Base-by-base conservation (phyloP, 768 basidiomycete species). In the Naematelia encephala region DNA sequence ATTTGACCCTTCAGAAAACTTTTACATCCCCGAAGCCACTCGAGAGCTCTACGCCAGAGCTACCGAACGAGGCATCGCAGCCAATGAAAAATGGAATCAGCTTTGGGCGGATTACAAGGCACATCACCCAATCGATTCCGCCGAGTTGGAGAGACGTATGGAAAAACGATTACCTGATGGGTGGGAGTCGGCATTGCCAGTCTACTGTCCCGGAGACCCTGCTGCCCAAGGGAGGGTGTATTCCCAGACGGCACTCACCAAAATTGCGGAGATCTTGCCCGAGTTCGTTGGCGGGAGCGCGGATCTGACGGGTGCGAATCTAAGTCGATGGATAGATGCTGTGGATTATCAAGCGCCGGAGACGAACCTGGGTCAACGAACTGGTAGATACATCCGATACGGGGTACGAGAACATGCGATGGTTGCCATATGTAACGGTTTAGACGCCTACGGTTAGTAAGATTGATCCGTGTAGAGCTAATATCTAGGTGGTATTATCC, bases 381-480 rank as follows among this genome's bases (percentile, higher is more conserved):
- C 85, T 57, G 93, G 93, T 54, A 88, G 86, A 48, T 96, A 97
- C 78, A 85, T 97, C 76, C 88, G 92, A 56, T 97, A 88, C 80
- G 93, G 93, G 84, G 91, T 97, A 58, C 89, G 93, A 79, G 93
- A 97, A 78, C 93, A 97, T 78, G 93, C 82, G 66, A 97, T 96
- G 92, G 89, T 88, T 69, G 93, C 92, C 56, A 91, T 97, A 70
- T 90, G 87, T 66, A 96, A 96, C 77, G 92, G 92, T 75, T 77
- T 93, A 61, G 78, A 82, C 61, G 92, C 91, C 1, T 97, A 96
- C 78, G 92, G 92, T n/a, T n/a, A n/a, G n/a, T n/a, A n/a, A n/a
- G n/a, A n/a, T n/a, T n/a, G n/a, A n/a, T n/a, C n/a, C n/a, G n/a
- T n/a, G n/a, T n/a, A n/a, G n/a, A n/a, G n/a, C n/a, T n/a, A n/a